Percentiles rank a stretch among this genome's conserved stretches.
phyloP scores from a whole-genome alignment of 768 basidiomycete species.

The Trametes meyenii region DNA sequence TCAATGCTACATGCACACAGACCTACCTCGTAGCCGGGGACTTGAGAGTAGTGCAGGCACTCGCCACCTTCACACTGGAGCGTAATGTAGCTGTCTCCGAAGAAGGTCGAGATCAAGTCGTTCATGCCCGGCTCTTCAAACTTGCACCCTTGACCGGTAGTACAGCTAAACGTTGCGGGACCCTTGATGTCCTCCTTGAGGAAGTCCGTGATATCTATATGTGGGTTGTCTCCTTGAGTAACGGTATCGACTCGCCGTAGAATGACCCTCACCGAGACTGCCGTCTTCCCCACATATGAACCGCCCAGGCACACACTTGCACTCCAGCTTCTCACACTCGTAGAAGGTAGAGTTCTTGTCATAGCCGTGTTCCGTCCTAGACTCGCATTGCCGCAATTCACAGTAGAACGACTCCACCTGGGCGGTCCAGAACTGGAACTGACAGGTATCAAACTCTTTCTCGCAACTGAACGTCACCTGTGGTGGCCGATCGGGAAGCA shows the following conservation, averaged over 20 bases:
- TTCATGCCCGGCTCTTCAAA: slow-evolving; percentile 99
- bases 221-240: neutral
- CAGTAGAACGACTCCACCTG: slow-evolving; percentile 97
- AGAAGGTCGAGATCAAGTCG: slow-evolving; percentile 87
- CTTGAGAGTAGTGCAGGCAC: slow-evolving; percentile 90
- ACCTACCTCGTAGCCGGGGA: slow-evolving; percentile 86
- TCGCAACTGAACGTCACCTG: slow-evolving; percentile 98
- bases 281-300: slow-evolving; percentile 97
- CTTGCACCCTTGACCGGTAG: slow-evolving; percentile 68
- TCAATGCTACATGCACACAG: neutral
- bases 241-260: neutral
- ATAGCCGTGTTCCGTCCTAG: slow-evolving; percentile 50
- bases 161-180: slow-evolving; percentile 86
- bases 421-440: slow-evolving; percentile 98
- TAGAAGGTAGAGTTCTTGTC: slow-evolving; percentile 76
- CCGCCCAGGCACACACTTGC: slow-evolving; percentile 89
- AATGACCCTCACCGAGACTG: slow-evolving; percentile 74
- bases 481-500: slow-evolving; percentile 87
- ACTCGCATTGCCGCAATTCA: slow-evolving; percentile 71
- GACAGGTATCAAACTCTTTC: slow-evolving; percentile 60
- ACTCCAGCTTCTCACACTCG: slow-evolving; percentile 81
- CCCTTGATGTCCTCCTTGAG: slow-evolving; percentile 87
- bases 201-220: slow-evolving; percentile 92
- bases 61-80: slow-evolving; percentile 88
- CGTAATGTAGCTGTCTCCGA: slow-evolving; percentile 90